Conservation (phyloP, 2,329 filamentous ascomycete species). For the Cordyceps militaris region DNA sequence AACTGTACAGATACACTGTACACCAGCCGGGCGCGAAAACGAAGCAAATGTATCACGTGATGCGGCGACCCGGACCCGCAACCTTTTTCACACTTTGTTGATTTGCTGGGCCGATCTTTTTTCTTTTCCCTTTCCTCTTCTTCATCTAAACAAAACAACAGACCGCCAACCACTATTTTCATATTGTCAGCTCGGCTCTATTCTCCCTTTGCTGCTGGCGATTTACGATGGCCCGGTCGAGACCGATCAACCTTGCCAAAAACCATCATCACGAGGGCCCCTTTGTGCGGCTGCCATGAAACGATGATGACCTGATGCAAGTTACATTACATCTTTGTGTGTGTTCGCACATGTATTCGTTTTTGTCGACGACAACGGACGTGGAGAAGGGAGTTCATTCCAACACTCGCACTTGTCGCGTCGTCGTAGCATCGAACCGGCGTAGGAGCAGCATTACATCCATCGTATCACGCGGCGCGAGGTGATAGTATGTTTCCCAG, state of each 20-base stretch:
- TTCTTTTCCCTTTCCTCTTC: conserved; percentile 23
- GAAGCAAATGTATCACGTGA: conserved; percentile 2
- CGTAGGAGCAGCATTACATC: neutral
- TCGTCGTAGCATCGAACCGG: neutral
- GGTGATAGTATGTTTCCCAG: conserved; percentile 9
- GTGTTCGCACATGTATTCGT: neutral
- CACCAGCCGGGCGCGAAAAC: neutral
- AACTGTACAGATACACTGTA: neutral
- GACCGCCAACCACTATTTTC: conserved; percentile 39
- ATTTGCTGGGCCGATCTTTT: conserved; percentile 13
- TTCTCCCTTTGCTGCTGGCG: conserved; percentile 37
- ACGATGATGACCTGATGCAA: conserved; percentile 62
- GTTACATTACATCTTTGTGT: conserved; percentile 38
- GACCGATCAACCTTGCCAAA: conserved; percentile 57
- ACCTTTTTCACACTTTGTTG: conserved; percentile 17
- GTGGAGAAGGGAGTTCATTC: neutral
- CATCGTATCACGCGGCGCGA: neutral
- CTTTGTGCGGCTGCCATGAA: conserved; percentile 58
- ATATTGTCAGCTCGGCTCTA: conserved; percentile 29
- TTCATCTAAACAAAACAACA: conserved; percentile 24
- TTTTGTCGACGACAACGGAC: neutral
- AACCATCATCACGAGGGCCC: conserved; percentile 65
- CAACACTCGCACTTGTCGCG: neutral
- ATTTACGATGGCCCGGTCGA: conserved; percentile 47
- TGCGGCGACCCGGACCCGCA: neutral